Base-by-base conservation (phyloP, 257 asterid species). In the Leptodermis oblonga region DNA sequence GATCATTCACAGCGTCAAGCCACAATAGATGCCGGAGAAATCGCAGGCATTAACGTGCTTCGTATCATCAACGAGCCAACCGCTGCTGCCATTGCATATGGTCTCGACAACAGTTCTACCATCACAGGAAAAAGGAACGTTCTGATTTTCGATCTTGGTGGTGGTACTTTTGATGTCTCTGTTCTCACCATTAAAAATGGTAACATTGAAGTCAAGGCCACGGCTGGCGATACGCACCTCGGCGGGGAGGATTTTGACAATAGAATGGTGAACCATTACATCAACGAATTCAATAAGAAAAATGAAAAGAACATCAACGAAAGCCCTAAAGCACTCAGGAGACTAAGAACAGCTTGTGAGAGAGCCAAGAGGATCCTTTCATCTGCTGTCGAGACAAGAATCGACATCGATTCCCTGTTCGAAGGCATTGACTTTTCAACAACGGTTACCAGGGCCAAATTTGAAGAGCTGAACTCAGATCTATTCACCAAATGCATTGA, bases 241-340 rank as follows among this genome's bases (percentile, higher is more conserved):
- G 65, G 65, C 18, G 65, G 65, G 45, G 65, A 60, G 65, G 65
- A 60, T 1, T 60, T 60, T 0, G 65, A 60, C 28, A 60, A 60
- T 8, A 31, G 39, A 20, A 15, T 33, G 26, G 65, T 60, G 25
- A 34, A 60, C 65, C 28, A 60, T 25, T 60, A 14, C 65, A 34
- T 60, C 15, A 25, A 60, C 5, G 45, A 60, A 39, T 60, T 60
- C 28, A 60, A 60, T 18, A 36, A 23, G 12, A 60, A 60, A 15
- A 33, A 60, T 43, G 2, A 33, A 7, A 36, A 37, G 5, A 43
- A 60, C 1, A 60, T 60, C 8, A 15, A 25, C 6, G 12, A 4
- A n/a, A 60, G 31, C 31, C 65, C 65, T 15, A 60, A 18, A 60
- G 42, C 65, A 8, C 31, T 60, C 10, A 60, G 65, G 43, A 60